Percentiles rank a stretch among this genome's conserved stretches.
Conservation (phyloP, 441 rosid species). For the Adansonia rubrostipa region DNA sequence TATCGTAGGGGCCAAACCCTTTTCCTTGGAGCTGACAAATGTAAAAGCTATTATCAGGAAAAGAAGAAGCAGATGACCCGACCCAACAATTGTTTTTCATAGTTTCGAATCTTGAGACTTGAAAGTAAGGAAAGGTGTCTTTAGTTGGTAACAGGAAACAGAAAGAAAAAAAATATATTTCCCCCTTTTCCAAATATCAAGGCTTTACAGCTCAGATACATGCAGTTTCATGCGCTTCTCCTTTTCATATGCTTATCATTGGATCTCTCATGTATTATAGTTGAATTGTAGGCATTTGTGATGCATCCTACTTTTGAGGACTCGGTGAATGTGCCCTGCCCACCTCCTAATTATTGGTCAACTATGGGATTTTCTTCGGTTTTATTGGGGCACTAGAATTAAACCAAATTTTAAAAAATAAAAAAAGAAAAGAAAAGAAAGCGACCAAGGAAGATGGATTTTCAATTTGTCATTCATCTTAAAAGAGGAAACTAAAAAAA, state of each 20-base stretch:
- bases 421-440: too few species aligned
- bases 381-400: background rate
- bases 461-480: background rate
- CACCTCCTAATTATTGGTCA: constrained; percentile 12
- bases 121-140: constrained; percentile 20
- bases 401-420: too few species aligned
- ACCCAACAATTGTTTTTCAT: background rate
- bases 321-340: background rate
- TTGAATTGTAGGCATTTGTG: background rate
- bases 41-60: background rate
- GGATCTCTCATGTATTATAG: background rate
- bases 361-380: background rate
- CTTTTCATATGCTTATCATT: constrained; percentile 17
- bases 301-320: background rate
- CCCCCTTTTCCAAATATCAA: constrained; percentile 18
- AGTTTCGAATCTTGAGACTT: background rate
- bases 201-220: constrained; percentile 44
- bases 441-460: too few species aligned
- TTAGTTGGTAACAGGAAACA: constrained; percentile 26
- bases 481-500: background rate
- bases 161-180: background rate
- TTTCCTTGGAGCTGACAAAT: constrained; percentile 21
- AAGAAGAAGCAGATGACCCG: constrained; percentile 16
- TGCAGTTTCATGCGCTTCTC: constrained; percentile 28
- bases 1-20: background rate